Evolutionary conservation across 1,139 yeast species (phyloP), one percentile per base, ranked within the genome.

Genomic region (Petasospora fabianii): DNA sequence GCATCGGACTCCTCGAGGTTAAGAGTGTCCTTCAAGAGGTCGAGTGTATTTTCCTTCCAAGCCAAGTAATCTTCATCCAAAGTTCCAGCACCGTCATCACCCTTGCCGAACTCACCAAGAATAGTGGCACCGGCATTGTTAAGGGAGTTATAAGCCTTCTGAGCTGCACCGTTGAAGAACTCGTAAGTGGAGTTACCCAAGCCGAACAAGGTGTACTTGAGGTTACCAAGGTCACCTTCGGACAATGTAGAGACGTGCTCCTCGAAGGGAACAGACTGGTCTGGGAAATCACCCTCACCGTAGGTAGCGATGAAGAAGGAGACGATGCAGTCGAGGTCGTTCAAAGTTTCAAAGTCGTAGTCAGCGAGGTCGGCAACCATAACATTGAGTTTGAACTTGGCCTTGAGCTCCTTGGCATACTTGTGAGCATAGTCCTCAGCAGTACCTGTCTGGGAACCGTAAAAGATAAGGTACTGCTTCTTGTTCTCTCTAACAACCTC

Each of bases 241-340:
- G 70, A 68, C n/a, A 61, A 58, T 22, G 56, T 56, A 16, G 73
- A 74, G 52, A 83, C 66, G 59, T 68, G 80, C 38, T 77, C 79
- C 46, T 66, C 71, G 60, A 92, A 87, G 36, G 80, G 81, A 34
- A 77, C 76, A 13, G 97, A 94, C 53, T 85, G 85, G 61, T 92
- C 98, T 18, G 98, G 92, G 50, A 96, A 96, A 60, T 92, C 98
- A 57, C 98, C 98, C 66, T 92, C 98, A 54, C 98, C 98, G 56
- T 92, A 92, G 10, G 97, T 88, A 29, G 97, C 95, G 67, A 87
- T 68, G 55, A 92, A 73, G 58, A 90, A 81, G 36, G 85, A 77
- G 14, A 81, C 77, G 43, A 85, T 71, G 35, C 75, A 62, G 44
- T 75, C 75, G 44, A 84, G 69, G 42, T 71, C 71, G 54, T 76